Evolutionary conservation across 2,329 filamentous ascomycete species (phyloP), one percentile per base, ranked within the genome.

Genomic region (Didymosphaeria variabile): DNA sequence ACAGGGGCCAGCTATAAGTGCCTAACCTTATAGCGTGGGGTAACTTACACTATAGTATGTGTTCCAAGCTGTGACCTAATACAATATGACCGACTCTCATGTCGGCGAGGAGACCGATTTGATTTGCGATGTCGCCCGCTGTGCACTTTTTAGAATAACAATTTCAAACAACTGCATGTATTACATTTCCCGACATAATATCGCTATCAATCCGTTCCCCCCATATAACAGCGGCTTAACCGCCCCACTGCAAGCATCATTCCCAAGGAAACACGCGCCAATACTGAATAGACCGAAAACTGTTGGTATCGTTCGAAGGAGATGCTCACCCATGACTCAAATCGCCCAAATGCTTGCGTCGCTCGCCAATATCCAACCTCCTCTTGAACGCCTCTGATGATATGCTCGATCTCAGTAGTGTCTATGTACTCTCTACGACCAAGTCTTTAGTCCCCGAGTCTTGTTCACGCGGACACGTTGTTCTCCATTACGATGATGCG

Each of bases 401-500:
- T 36, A 21, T 36, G n/a, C 47, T 51, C 31, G 31, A 8, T 51
- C 26, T 36, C n/a, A 34, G 15, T 15, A 9, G 23, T 34, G 23
- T 17, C 6, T 15, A 10, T 19, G 6, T 13, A 10, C 17, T 9
- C 10, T 17, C 34, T 49, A 42, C 34, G 55, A 34, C 58, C 58
- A 60, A 7, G 44, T 44, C 45, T 55, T 56, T 10, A 51, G 36
- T 19, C 31, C 38, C 21, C 58, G 31, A 15, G 52, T 55, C 34
- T 45, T 55, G 53, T 52, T 60, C 7, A 60, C 53, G n/a, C n/a
- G 10, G 58, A 51, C n/a, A 60, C 46, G 29, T 54, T 47, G 52
- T 60, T 60, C 17, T 60, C 58, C 58, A 60, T 60, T 21, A 56
- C 31, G 29, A 60, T 60, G 34, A 60, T 50, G 19, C 46, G 45